These are phyloP conservation scores for Cronartium ribicola DNA, from an alignment of 1,284 basidiomycete genomes.

Conservation along the genomic window DNA sequence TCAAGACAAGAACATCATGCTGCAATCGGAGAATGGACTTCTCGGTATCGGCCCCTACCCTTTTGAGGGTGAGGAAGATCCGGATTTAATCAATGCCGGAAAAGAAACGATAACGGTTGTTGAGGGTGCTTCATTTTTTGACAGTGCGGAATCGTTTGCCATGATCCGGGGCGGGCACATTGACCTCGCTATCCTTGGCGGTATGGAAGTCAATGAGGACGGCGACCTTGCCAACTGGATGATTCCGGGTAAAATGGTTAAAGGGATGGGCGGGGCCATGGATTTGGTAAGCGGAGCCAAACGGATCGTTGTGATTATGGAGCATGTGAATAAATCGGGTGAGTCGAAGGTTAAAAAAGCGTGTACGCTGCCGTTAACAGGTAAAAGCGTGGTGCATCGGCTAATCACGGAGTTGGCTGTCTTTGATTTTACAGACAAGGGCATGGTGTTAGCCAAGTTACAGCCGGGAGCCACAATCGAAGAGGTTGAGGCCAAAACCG, in stretches of 20 bases:
- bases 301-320: constrained; percentile 50
- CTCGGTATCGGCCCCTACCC: constrained; percentile 51
- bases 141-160: constrained; percentile 49
- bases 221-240: constrained; percentile 50
- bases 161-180: constrained; percentile 51
- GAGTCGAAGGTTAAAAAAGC: too few relatives aligned
- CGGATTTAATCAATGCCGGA: constrained; percentile 63
- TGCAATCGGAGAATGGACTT: constrained; percentile 51
- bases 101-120: constrained; percentile 68
- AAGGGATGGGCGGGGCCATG: constrained; percentile 50
- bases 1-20: constrained; percentile 47
- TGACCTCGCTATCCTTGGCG: constrained; percentile 51
- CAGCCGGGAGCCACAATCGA: too few relatives aligned
- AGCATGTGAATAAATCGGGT: constrained; percentile 48
- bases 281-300: constrained; percentile 50
- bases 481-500: too few relatives aligned
- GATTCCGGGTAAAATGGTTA: constrained; percentile 49
- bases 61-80: constrained; percentile 45
- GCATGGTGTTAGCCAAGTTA: too few relatives aligned
- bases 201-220: constrained; percentile 47
- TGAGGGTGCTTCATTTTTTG: constrained; percentile 48
- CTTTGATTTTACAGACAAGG: too few relatives aligned
- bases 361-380: too few relatives aligned
- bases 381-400: too few relatives aligned
- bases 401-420: too few relatives aligned